Percentiles rank a stretch among this genome's conserved stretches.
Evolutionary conservation across 306 rosid genomes (phyloP).

Genomic region (Crotalaria pallida): DNA sequence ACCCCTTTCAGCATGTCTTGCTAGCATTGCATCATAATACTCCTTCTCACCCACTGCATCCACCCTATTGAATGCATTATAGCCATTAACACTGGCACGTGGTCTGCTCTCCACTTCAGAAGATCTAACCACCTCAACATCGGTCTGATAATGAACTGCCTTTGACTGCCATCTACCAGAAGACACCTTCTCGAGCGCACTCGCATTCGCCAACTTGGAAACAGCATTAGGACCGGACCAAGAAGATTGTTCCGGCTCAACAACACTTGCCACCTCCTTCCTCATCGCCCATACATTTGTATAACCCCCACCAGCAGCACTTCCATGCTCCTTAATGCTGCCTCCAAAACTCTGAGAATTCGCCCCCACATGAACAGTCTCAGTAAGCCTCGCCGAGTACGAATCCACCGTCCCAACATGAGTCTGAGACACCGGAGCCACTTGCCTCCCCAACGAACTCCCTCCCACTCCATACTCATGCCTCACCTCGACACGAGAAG

Average conservation of each 20-base stretch:
- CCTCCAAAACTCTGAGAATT: constrained; percentile 45
- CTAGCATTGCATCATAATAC: constrained; percentile 46
- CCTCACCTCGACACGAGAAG: constrained; percentile 47
- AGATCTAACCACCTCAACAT: constrained; percentile 47
- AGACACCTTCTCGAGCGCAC: constrained; percentile 89
- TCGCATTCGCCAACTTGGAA: constrained; percentile 82
- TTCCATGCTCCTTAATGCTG: constrained; percentile 38
- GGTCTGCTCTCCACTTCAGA: constrained; percentile 41
- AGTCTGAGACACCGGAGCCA: constrained; percentile 41
- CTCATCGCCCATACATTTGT: constrained; percentile 76
- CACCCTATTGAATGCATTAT: constrained; percentile 29
- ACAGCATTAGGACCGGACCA: constrained; percentile 72
- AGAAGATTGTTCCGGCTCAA: constrained; percentile 47
- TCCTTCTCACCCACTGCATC: constrained; percentile 44
- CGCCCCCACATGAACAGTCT: constrained; percentile 26
- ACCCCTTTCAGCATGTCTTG: constrained; percentile 54
- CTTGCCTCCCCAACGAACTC: constrained; percentile 48
- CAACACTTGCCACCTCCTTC: constrained; percentile 61
- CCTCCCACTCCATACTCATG: constrained; percentile 47
- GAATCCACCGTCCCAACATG: constrained; percentile 40
- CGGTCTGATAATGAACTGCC: constrained; percentile 50
- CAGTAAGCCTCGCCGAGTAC: constrained; percentile 54
- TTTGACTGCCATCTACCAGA: constrained; percentile 96
- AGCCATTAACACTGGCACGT: constrained; percentile 31
- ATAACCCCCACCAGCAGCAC: constrained; percentile 24